Conservation (phyloP, 2,329 filamentous ascomycete genomes). For the Aspergillus fischeri region DNA sequence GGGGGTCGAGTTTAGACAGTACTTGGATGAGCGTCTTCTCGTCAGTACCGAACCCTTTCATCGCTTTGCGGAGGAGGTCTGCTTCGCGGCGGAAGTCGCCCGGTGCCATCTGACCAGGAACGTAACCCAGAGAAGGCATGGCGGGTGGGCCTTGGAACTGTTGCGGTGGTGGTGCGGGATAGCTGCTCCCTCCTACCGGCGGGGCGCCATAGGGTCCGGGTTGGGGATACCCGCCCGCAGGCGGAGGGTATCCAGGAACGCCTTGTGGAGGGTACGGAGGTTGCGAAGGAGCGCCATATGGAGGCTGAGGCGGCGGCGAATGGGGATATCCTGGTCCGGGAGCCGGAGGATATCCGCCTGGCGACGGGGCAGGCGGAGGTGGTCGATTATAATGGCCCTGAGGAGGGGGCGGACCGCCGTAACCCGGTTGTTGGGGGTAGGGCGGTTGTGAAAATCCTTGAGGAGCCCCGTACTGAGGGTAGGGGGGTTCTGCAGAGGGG, state of each 20-base stretch:
- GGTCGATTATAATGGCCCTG: conserved; percentile 24
- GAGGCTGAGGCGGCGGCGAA: conserved; percentile 14
- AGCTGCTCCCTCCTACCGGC: conserved; percentile 10
- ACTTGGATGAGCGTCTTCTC: conserved; percentile 70
- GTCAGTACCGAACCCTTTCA: conserved; percentile 92
- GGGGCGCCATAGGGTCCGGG: conserved; percentile 40
- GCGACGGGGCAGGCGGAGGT: conserved; percentile 27
- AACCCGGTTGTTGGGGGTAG: conserved; percentile 19
- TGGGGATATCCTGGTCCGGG: conserved; percentile 14
- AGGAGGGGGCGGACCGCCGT: conserved; percentile 17
- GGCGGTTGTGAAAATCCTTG: conserved; percentile 23
- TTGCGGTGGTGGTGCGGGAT: conserved; percentile 25
- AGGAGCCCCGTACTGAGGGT: conserved; percentile 25
- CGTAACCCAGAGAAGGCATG: conserved; percentile 70
- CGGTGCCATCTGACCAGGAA: conserved; percentile 63
- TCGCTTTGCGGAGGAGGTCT: conserved; percentile 69
- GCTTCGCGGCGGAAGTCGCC: conserved; percentile 65
- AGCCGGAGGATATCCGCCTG: conserved; percentile 24
- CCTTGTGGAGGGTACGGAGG: conserved; percentile 12
- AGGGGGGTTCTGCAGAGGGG: conserved; percentile 19
- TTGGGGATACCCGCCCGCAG: conserved; percentile 25
- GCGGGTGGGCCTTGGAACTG: conserved; percentile 33
- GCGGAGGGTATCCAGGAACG: conserved; percentile 22
- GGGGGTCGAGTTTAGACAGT: conserved; percentile 68
- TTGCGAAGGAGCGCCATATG: conserved; percentile 11